Evolutionary conservation across 1,284 basidiomycete genomes (phyloP), one percentile per base, ranked within the genome.

Genomic region (Mycosarcoma mackinlayi): DNA sequence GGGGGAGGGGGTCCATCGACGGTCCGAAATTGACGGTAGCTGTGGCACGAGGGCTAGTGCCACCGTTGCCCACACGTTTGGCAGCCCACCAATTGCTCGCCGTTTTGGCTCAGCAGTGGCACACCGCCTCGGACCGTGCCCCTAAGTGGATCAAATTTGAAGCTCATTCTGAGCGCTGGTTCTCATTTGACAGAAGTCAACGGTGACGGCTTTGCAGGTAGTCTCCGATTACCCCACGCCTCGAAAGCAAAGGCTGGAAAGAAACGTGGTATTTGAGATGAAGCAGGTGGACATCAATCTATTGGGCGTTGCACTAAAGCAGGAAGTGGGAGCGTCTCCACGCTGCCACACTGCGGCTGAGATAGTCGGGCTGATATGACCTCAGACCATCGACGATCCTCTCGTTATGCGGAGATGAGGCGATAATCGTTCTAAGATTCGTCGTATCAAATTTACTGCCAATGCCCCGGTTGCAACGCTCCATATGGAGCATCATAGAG

Each of bases 401-500:
- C 9, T 54, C 37, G 18, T 46, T 23, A 37, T 37, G 41, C 4
- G 31, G 21, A 23, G 54, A 53, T 31, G 40, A 35, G 37, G 54
- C 41, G 13, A 67, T 28, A 13, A 53, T 8, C 23, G 34, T 16
- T 18, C 44, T 45, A 45, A 67, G 31, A 8, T 39, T 48, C 6
- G 16, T 38, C 13, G 58, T 61, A 1, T 60, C 64, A n/a, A 67
- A 60, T 16, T 45, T 61, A n/a, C n/a, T n/a, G 35, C 45, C 46
- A 35, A 42, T 21, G 7, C 27, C 35, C 14, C 13, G 27, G 2
- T 34, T 31, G 13, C 38, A 30, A 10, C 28, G 39, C 35, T 55
- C 44, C 42, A 38, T 5, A 1, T 42, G 50, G 3, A 75, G 72
- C 41, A 84, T 85, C 55, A 84, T 80, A 31, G 71, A 59, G 33